These are phyloP conservation scores for Stramenopiles sp. DNA, from an alignment of 352 stramenopile species.

Conservation along the genomic window DNA sequence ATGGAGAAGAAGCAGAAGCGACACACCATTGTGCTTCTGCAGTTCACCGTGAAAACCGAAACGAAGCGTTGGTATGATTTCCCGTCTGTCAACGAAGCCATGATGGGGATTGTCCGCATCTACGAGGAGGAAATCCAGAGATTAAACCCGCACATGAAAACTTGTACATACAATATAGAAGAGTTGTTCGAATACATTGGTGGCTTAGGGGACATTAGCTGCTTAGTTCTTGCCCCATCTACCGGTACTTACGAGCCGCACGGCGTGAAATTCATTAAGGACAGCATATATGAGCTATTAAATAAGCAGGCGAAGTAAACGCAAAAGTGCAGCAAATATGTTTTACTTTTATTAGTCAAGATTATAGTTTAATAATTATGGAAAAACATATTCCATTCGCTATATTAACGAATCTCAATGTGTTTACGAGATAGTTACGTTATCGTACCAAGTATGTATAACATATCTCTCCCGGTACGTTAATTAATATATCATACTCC, in stretches of 20 bases:
- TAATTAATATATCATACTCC: no score
- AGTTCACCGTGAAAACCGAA: background rate
- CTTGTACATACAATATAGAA: background rate
- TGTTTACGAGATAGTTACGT: no score
- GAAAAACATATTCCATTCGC: background rate
- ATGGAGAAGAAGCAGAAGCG: no score
- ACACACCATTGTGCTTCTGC: background rate
- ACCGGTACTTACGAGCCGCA: background rate
- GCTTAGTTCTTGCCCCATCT: background rate
- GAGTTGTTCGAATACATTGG: background rate
- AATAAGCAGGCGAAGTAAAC: background rate
- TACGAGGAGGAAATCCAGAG: background rate
- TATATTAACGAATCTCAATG: no score
- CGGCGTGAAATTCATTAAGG: background rate
- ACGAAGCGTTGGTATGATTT: background rate
- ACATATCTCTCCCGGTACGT: no score
- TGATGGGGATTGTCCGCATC: background rate
- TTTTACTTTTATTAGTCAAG: no score
- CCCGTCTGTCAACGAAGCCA: background rate
- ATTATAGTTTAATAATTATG: background rate
- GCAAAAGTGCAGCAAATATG: background rate
- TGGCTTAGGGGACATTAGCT: background rate
- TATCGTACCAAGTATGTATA: no score
- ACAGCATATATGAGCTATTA: background rate
- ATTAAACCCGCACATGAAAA: background rate